phyloP scores from a whole-genome alignment of 2,329 filamentous ascomycete species.

The Penicillium hesseltinei region DNA sequence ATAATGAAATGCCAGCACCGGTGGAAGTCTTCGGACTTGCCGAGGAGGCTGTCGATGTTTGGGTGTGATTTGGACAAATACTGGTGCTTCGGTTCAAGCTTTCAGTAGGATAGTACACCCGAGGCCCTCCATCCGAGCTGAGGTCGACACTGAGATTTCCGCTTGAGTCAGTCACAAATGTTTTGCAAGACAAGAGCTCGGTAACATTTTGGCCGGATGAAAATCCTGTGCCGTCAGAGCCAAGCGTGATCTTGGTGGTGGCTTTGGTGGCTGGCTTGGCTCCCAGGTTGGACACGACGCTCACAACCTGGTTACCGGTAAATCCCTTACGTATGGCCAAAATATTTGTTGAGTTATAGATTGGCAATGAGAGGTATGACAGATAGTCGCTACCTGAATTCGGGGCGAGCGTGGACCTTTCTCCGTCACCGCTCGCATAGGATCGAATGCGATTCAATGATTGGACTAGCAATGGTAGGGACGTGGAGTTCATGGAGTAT shows the following conservation, averaged over 20 bases:
- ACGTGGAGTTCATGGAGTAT: slow-evolving; percentile 34
- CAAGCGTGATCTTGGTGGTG: slow-evolving; percentile 8
- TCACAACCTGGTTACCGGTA: slow-evolving; percentile 10
- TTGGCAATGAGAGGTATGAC: slow-evolving; percentile 9
- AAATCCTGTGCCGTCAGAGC: slow-evolving; percentile 7
- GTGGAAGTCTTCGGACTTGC: slow-evolving; percentile 3
- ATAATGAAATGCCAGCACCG: background rate
- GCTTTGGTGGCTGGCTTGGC: slow-evolving; percentile 7
- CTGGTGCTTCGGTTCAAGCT: slow-evolving; percentile 8
- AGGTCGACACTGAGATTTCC: slow-evolving; percentile 12
- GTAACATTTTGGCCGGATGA: slow-evolving; percentile 9
- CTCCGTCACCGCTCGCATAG: slow-evolving; percentile 10
- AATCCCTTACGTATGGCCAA: slow-evolving; percentile 13
- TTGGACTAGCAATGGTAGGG: slow-evolving; percentile 10
- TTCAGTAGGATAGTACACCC: slow-evolving; percentile 14
- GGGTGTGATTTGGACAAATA: slow-evolving; percentile 2
- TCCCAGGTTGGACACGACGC: slow-evolving; percentile 9
- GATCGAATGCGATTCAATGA: slow-evolving; percentile 12
- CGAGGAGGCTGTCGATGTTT: slow-evolving; percentile 4
- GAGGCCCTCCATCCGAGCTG: slow-evolving; percentile 13
- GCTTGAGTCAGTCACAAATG: slow-evolving; percentile 7
- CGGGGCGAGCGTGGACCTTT: slow-evolving; percentile 1
- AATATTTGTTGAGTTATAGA: slow-evolving; percentile 10
- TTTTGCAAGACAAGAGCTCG: slow-evolving; percentile 12
- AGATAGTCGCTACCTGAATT: slow-evolving; percentile 9